Percentiles rank a stretch among this genome's conserved stretches.
Evolutionary conservation across 2,329 filamentous ascomycete species (phyloP).

Genomic region (Botrytis sinoallii): DNA sequence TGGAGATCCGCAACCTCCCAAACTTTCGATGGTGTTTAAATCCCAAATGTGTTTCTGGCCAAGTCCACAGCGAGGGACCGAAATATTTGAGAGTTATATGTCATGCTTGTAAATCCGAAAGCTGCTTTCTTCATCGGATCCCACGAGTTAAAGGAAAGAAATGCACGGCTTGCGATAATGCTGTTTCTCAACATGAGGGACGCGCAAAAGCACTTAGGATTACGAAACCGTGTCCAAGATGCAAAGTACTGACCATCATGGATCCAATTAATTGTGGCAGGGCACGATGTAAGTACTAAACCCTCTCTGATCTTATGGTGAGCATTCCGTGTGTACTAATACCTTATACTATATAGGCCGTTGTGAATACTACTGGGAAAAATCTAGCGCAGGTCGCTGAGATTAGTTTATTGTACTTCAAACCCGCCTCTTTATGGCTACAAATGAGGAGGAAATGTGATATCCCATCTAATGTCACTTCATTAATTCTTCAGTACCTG

Average conservation of each 20-base stretch:
- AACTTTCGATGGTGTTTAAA: constrained; percentile 11
- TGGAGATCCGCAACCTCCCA: not conserved
- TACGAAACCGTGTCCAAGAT: not conserved
- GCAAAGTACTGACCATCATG: not conserved
- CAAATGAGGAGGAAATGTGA: not conserved
- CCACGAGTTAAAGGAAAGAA: not conserved
- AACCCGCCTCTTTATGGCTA: not conserved
- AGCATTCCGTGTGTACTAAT: not conserved
- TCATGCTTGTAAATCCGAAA: not conserved
- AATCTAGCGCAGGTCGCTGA: not conserved
- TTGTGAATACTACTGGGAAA: not conserved
- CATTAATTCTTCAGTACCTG: not conserved
- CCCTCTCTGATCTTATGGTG: too few relatives aligned
- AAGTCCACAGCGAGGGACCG: not conserved
- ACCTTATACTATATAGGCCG: not conserved
- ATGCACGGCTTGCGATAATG: not conserved
- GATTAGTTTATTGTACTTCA: not conserved
- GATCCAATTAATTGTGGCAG: not conserved
- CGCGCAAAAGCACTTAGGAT: not conserved
- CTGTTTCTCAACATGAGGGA: too few relatives aligned
- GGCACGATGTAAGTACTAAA: not conserved
- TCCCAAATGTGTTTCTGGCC: not conserved
- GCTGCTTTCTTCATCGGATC: not conserved
- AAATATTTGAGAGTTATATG: not conserved
- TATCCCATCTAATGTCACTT: not conserved